These are phyloP conservation scores for Debaryomyces singareniensis DNA, from an alignment of 1,139 yeast species.

Conservation along the genomic window DNA sequence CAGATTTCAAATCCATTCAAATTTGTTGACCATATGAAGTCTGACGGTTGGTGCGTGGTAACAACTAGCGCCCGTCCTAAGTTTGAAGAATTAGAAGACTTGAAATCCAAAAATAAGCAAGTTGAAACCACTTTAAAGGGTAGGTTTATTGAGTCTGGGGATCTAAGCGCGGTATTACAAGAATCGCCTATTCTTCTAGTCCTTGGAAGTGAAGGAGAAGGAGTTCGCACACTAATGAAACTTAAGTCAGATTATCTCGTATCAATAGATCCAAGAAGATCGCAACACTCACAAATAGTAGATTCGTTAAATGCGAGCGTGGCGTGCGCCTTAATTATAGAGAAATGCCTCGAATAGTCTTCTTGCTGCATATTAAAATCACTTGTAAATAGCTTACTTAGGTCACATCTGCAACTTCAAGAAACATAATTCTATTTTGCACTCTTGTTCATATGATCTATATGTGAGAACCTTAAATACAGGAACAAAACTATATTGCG, in stretches of 20 bases:
- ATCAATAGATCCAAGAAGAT: slow-evolving; percentile 29
- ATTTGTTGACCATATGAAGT: slow-evolving; percentile 51
- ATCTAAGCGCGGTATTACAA: slow-evolving; percentile 35
- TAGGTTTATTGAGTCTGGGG: slow-evolving; percentile 34
- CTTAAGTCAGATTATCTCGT: slow-evolving; percentile 62
- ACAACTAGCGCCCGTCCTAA: slow-evolving; percentile 47
- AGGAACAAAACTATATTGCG: too few relatives aligned
- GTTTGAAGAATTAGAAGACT: slow-evolving; percentile 12
- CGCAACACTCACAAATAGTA: slow-evolving; percentile 36
- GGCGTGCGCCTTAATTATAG: slow-evolving; percentile 67
- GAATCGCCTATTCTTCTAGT: slow-evolving; percentile 62
- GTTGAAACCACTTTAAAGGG: slow-evolving; percentile 15
- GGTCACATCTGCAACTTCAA: too few relatives aligned
- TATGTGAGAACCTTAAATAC: too few relatives aligned
- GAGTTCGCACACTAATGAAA: slow-evolving; percentile 63
- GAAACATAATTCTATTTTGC: too few relatives aligned
- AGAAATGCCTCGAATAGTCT: slow-evolving; percentile 20
- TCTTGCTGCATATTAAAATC: too few relatives aligned
- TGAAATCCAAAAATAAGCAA: slow-evolving; percentile 16
- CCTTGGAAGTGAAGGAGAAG: slow-evolving; percentile 81
- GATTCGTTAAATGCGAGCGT: slow-evolving; percentile 89
- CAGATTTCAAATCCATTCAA: slow-evolving; percentile 50
- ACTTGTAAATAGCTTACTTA: too few relatives aligned
- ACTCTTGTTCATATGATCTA: too few relatives aligned
- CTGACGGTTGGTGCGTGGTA: slow-evolving; percentile 66